Evolutionary conservation across 2,329 filamentous ascomycete genomes (phyloP).

Genomic region (Xylariaceae sp.): DNA sequence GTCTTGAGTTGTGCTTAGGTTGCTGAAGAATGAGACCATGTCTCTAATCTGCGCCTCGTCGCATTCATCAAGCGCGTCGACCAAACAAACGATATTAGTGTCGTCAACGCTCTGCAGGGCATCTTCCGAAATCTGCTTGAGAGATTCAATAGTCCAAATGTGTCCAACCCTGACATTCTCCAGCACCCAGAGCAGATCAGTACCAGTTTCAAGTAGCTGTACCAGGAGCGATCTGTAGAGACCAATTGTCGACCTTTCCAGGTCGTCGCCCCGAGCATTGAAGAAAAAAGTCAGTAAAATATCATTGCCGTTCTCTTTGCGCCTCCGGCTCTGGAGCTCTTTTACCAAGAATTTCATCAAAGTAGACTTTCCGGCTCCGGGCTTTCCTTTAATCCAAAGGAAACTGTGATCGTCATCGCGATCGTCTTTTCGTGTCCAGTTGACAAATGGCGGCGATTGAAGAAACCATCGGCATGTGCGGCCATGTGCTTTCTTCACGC

Average conservation of each 20-base stretch:
- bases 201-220: constrained; percentile 38
- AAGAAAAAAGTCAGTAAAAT: constrained; percentile 42
- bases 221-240: constrained; percentile 48
- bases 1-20: constrained; percentile 24
- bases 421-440: constrained; percentile 29
- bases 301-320: constrained; percentile 7
- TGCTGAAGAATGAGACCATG: constrained; percentile 42
- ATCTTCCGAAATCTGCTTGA: background rate
- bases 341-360: constrained; percentile 36
- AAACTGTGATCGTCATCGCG: constrained; percentile 30
- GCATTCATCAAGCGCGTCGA: constrained; percentile 46
- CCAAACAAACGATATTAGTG: constrained; percentile 12
- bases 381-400: constrained; percentile 43
- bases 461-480: constrained; percentile 27
- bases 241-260: constrained; percentile 43
- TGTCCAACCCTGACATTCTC: background rate
- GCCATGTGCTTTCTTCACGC: constrained; percentile 17
- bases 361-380: constrained; percentile 40
- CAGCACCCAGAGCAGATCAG: constrained; percentile 30
- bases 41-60: constrained; percentile 38
- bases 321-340: constrained; percentile 8
- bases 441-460: constrained; percentile 22
- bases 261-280: constrained; percentile 39
- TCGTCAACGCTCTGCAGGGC: constrained; percentile 15
- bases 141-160: background rate